These are phyloP conservation scores for Xylariaceae sp. DNA, from an alignment of 2,329 filamentous ascomycete genomes.

Conservation along the genomic window DNA sequence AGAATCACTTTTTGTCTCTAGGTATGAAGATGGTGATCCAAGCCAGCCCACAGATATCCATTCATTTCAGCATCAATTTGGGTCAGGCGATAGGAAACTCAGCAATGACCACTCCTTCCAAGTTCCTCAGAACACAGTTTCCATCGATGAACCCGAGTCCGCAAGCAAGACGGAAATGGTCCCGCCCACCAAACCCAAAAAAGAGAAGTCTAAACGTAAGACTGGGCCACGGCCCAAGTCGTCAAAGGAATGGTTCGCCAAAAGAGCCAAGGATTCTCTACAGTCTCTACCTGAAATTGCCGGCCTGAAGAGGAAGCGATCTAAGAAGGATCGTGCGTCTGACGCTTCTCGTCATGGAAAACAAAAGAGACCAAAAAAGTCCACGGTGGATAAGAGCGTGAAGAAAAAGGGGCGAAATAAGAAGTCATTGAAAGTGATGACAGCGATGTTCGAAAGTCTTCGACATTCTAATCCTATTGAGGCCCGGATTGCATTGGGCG, in stretches of 20 bases:
- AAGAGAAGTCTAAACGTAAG: not conserved
- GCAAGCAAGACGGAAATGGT: not conserved
- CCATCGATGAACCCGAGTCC: not conserved
- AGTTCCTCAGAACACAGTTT: too few species aligned
- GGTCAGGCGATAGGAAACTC: too few species aligned
- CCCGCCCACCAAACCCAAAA: not conserved
- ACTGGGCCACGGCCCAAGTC: conserved; percentile 7
- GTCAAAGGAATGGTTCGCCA: conserved; percentile 19
- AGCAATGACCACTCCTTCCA: too few species aligned
- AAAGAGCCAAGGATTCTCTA: not conserved
- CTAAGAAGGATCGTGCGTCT: not conserved
- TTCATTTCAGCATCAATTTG: not conserved
- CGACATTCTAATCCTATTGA: conserved; percentile 11
- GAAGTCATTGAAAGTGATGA: conserved; percentile 1
- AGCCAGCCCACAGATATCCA: not conserved
- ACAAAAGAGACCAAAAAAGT: not conserved
- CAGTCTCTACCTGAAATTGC: not conserved
- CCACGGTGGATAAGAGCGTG: not conserved
- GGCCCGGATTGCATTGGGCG: conserved; percentile 13
- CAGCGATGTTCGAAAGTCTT: conserved; percentile 1
- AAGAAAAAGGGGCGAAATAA: not conserved
- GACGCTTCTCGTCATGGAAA: not conserved
- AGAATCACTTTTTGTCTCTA: not conserved
- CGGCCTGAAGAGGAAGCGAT: conserved; percentile 13
- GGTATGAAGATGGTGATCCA: not conserved